Conservation (phyloP, 2,329 filamentous ascomycete species). For the Phaeophleospora eucalypticola region DNA sequence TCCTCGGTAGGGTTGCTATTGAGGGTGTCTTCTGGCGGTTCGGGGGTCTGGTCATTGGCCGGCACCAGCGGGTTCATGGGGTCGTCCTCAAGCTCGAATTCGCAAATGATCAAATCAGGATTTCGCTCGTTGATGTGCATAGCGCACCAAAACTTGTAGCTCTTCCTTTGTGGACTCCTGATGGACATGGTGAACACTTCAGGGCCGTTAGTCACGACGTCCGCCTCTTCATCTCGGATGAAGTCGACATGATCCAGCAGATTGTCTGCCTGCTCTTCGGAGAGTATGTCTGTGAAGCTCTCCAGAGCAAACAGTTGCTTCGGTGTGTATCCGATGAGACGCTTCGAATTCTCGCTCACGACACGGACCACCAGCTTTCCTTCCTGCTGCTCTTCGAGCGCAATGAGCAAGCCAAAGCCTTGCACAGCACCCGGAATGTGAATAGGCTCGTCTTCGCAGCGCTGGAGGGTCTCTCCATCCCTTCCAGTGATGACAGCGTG, state of each 20-base stretch:
- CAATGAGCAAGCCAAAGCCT: constrained; percentile 72
- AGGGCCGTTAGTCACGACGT: constrained; percentile 70
- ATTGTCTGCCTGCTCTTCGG: constrained; percentile 78
- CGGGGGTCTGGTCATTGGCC: constrained; percentile 49
- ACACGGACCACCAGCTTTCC: constrained; percentile 67
- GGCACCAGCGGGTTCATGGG: constrained; percentile 63
- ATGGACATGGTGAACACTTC: constrained; percentile 81
- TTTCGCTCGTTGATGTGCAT: constrained; percentile 70
- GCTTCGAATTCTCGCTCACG: constrained; percentile 75
- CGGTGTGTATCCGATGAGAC: constrained; percentile 72
- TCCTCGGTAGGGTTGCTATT: constrained; percentile 67
- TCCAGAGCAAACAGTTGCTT: constrained; percentile 68
- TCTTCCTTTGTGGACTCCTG: constrained; percentile 52
- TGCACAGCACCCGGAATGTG: constrained; percentile 81
- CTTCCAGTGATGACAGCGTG: constrained; percentile 80
- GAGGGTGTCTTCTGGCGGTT: constrained; percentile 68
- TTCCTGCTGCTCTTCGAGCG: constrained; percentile 64
- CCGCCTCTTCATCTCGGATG: constrained; percentile 74
- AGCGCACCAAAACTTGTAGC: constrained; percentile 78
- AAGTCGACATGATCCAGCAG: constrained; percentile 84
- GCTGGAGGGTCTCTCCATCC: constrained; percentile 65
- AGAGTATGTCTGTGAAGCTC: constrained; percentile 78
- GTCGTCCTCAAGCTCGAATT: constrained; percentile 84
- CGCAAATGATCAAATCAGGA: constrained; percentile 72
- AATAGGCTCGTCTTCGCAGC: constrained; percentile 88